Conservation (phyloP, 495 filamentous ascomycete species). For the Penicillium ochrochloron region DNA sequence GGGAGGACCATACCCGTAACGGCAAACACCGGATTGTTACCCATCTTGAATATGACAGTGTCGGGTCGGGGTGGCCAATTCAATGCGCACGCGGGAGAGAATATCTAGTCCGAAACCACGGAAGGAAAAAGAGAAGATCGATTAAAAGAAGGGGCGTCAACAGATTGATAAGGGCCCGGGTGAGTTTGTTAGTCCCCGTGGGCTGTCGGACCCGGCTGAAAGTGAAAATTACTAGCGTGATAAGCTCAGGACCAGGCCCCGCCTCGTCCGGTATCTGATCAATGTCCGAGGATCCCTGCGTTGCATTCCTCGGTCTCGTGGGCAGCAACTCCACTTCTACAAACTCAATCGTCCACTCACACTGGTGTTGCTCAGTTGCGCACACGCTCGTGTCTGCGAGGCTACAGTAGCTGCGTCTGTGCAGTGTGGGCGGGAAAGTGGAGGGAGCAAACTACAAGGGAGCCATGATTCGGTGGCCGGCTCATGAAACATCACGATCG, state of each 20-base stretch:
- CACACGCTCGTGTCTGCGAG: slow-evolving; percentile 4
- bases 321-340: slow-evolving; percentile 7
- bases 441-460: not conserved
- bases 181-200: not conserved
- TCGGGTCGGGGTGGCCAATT: not conserved
- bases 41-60: slow-evolving; percentile 17
- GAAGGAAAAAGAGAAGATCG: slow-evolving; percentile 6
- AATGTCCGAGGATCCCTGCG: slow-evolving; percentile 12
- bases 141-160: not conserved
- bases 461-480: not conserved
- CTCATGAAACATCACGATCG: not conserved
- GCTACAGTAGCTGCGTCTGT: not conserved
- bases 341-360: slow-evolving; percentile 14
- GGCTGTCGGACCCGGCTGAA: not conserved
- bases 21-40: slow-evolving; percentile 29
- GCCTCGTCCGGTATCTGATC: slow-evolving; percentile 22
- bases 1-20: slow-evolving; percentile 23
- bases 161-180: slow-evolving; percentile 27
- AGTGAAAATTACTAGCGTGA: slow-evolving; percentile 27
- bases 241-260: not conserved
- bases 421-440: not conserved
- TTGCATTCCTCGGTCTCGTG: slow-evolving; percentile 3
- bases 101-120: not conserved
- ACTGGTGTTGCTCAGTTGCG: not conserved
- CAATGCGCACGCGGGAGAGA: not conserved